These are phyloP conservation scores for Fusarium piperis DNA, from an alignment of 2,329 filamentous ascomycete species.

Conservation along the genomic window DNA sequence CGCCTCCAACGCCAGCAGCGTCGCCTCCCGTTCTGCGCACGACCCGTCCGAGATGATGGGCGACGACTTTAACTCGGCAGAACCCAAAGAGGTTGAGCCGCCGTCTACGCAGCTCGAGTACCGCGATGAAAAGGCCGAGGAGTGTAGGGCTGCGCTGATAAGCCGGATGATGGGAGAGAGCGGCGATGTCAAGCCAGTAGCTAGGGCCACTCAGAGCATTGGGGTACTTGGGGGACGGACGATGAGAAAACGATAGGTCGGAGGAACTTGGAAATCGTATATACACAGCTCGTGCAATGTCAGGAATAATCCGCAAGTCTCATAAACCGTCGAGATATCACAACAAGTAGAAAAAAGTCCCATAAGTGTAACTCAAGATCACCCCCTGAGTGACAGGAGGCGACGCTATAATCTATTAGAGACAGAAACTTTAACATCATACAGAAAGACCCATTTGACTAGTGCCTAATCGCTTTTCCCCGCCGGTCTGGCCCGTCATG, in stretches of 20 bases:
- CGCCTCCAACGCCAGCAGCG: slow-evolving; percentile 60
- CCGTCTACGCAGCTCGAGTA: slow-evolving; percentile 65
- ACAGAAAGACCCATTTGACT: slow-evolving; percentile 3
- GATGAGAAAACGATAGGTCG: slow-evolving; percentile 35
- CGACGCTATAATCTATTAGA: not conserved
- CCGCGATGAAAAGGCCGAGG: slow-evolving; percentile 59
- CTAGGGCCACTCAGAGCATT: slow-evolving; percentile 1
- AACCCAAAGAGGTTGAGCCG: slow-evolving; percentile 46
- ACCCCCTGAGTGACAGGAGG: not conserved
- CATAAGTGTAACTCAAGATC: not conserved
- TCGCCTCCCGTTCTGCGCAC: slow-evolving; percentile 52
- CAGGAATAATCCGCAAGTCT: not conserved
- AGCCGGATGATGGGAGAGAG: slow-evolving; percentile 52
- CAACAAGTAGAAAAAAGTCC: not conserved
- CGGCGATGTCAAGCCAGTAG: slow-evolving; percentile 25
- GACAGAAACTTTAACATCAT: not conserved
- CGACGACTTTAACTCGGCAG: slow-evolving; percentile 37
- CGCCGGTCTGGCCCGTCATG: not conserved
- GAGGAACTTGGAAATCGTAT: not conserved
- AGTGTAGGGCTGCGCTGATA: slow-evolving; percentile 56
- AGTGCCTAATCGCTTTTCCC: slow-evolving; percentile 12
- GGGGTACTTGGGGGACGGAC: slow-evolving; percentile 26
- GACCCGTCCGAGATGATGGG: slow-evolving; percentile 41
- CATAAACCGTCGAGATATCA: not conserved
- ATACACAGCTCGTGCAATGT: slow-evolving; percentile 3